Conservation (phyloP, 1,284 basidiomycete species). For the Agroathelia rolfsii region DNA sequence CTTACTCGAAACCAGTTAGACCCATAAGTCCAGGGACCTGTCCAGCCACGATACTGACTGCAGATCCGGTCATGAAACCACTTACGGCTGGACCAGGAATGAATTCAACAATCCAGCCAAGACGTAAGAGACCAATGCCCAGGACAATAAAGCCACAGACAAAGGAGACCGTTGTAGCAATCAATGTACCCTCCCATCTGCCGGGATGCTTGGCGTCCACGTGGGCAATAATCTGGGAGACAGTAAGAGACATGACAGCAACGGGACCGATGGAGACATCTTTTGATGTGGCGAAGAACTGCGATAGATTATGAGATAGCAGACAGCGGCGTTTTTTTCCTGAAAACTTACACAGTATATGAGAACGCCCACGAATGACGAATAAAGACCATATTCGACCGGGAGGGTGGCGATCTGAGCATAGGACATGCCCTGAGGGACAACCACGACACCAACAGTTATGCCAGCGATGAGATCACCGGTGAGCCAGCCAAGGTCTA, state of each 20-base stretch:
- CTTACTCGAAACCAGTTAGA: constrained; percentile 71
- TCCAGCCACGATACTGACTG: constrained; percentile 78
- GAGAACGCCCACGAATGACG: constrained; percentile 85
- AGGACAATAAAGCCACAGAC: constrained; percentile 91
- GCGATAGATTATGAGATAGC: constrained; percentile 10
- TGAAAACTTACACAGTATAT: constrained; percentile 59
- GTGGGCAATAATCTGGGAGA: constrained; percentile 70
- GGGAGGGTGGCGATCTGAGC: constrained; percentile 77
- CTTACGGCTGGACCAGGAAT: constrained; percentile 88
- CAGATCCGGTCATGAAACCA: constrained; percentile 89
- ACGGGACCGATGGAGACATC: constrained; percentile 95
- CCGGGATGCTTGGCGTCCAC: constrained; percentile 46
- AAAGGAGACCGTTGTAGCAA: constrained; percentile 82
- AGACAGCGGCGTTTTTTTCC: constrained; percentile 17
- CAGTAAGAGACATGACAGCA: constrained; percentile 93
- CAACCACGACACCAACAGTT: constrained; percentile 86
- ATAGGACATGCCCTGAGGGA: constrained; percentile 85
- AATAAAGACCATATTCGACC: constrained; percentile 89
- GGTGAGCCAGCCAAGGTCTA: constrained; percentile 63
- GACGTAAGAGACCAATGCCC: constrained; percentile 80
- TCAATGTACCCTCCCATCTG: constrained; percentile 57
- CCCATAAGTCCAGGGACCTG: constrained; percentile 86
- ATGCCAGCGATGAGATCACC: constrained; percentile 84
- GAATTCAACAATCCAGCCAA: constrained; percentile 96
- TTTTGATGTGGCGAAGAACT: constrained; percentile 90